A percentile compares a stretch with the other conserved stretches of the same genome.
These are phyloP conservation scores for Flaveria brownii DNA, from an alignment of 129 eudicot species.

Conservation along the genomic window DNA sequence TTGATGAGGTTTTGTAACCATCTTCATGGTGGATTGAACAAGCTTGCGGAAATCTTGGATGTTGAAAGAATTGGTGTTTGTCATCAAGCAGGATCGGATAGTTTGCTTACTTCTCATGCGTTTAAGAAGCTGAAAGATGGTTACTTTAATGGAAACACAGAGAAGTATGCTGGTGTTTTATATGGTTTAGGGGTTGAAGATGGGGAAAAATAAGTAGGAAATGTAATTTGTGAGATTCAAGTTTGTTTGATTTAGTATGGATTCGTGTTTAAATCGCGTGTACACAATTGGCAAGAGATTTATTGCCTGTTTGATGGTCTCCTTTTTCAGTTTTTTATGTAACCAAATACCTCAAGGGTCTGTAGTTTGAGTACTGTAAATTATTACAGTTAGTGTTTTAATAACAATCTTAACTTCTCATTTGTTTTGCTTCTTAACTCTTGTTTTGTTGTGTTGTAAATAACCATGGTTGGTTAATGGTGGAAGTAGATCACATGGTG, in stretches of 20 bases:
- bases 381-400: slow-evolving; percentile 65
- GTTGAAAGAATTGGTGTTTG: slow-evolving; percentile 62
- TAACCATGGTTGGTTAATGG: not conserved
- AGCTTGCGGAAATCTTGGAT: slow-evolving; percentile 69
- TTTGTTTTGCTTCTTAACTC: slow-evolving; percentile 16
- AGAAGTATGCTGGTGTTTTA: slow-evolving; percentile 72
- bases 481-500: not conserved
- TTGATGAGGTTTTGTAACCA: slow-evolving; percentile 71
- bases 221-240: slow-evolving; percentile 28
- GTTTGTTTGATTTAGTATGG: slow-evolving; percentile 48
- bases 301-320: slow-evolving; percentile 48
- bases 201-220: slow-evolving; percentile 51
- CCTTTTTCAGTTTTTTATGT: slow-evolving; percentile 37
- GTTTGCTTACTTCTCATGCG: slow-evolving; percentile 58
- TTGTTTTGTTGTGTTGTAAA: slow-evolving; percentile 8
- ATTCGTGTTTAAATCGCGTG: slow-evolving; percentile 40
- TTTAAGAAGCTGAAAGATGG: slow-evolving; percentile 66
- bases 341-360: slow-evolving; percentile 50
- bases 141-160: slow-evolving; percentile 54
- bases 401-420: slow-evolving; percentile 59
- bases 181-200: slow-evolving; percentile 72
- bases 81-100: slow-evolving; percentile 77
- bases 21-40: slow-evolving; percentile 75
- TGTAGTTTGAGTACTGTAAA: slow-evolving; percentile 72
- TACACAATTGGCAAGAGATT: slow-evolving; percentile 57